Evolutionary conservation across 2,329 filamentous ascomycete genomes (phyloP).

Genomic region (Immersiporthe knoxdaviesiana): DNA sequence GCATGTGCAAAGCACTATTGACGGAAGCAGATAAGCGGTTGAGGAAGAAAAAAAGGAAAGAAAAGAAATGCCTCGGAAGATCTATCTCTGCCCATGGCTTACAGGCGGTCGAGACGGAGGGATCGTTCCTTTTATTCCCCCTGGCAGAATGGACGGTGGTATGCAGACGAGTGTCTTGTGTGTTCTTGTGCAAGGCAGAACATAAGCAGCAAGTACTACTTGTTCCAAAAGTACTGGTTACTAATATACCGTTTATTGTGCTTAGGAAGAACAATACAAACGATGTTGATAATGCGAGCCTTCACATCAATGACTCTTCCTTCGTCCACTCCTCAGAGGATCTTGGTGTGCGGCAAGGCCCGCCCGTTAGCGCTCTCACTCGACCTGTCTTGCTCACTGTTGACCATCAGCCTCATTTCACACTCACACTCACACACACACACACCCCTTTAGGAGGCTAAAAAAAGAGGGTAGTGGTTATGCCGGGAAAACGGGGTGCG

Average conservation of each 20-base stretch:
- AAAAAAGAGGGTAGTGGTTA: background rate
- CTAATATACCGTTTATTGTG: background rate
- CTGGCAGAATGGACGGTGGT: slow-evolving; percentile 1
- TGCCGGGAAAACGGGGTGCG: background rate
- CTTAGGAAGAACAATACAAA: background rate
- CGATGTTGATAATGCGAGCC: background rate
- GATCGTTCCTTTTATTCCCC: background rate
- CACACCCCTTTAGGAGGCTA: too few relatives aligned
- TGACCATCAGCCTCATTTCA: too few relatives aligned
- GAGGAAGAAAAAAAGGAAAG: background rate
- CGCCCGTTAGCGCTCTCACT: background rate
- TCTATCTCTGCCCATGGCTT: background rate
- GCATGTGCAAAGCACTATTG: background rate
- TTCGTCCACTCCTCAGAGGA: background rate
- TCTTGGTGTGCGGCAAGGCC: background rate
- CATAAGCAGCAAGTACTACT: background rate
- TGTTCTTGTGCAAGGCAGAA: background rate
- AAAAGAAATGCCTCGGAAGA: background rate
- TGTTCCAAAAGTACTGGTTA: background rate
- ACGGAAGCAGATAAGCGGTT: background rate
- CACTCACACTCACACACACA: too few relatives aligned
- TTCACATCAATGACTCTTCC: too few relatives aligned
- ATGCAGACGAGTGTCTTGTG: slow-evolving; percentile 13
- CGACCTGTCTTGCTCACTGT: background rate
- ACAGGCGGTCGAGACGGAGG: background rate